These are phyloP conservation scores for Penicillium atrosanguineum DNA, from an alignment of 495 filamentous ascomycete species.

Conservation along the genomic window DNA sequence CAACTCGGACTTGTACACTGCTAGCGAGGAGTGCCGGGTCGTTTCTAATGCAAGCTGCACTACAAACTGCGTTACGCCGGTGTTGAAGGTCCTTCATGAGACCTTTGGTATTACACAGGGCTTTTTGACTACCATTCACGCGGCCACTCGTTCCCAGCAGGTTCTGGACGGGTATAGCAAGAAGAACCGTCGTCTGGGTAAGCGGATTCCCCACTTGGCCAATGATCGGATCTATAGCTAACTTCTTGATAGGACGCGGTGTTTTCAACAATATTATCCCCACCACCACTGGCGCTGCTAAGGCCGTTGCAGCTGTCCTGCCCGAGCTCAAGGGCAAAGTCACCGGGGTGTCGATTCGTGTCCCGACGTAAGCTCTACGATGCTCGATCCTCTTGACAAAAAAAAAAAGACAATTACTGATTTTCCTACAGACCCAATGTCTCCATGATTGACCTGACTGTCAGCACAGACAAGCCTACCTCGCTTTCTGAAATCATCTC, in stretches of 20 bases:
- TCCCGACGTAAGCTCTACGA: constrained; percentile 28
- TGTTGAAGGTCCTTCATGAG: constrained; percentile 32
- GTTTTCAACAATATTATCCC: constrained; percentile 40
- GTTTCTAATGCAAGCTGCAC: constrained; percentile 38
- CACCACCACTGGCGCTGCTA: constrained; percentile 34
- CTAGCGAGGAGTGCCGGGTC: constrained; percentile 25
- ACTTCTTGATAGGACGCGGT: constrained; percentile 21
- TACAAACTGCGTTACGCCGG: constrained; percentile 36
- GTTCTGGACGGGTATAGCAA: constrained; percentile 40
- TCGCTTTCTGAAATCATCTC: constrained; percentile 30
- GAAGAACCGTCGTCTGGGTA: constrained; percentile 37
- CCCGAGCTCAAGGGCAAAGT: constrained; percentile 33
- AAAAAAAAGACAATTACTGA: neutral
- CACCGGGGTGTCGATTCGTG: constrained; percentile 35
- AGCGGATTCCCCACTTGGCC: neutral
- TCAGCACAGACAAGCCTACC: constrained; percentile 33
- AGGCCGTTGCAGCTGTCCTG: constrained; percentile 32
- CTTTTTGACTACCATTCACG: constrained; percentile 35
- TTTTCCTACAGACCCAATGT: constrained; percentile 27
- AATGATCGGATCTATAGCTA: neutral
- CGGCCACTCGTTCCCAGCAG: constrained; percentile 36
- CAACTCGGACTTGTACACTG: constrained; percentile 26
- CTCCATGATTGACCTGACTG: constrained; percentile 37
- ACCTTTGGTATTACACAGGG: constrained; percentile 32
- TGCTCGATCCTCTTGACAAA: neutral